Base-by-base conservation (phyloP, 495 filamentous ascomycete genomes). In the Trichoderma parareesei region DNA sequence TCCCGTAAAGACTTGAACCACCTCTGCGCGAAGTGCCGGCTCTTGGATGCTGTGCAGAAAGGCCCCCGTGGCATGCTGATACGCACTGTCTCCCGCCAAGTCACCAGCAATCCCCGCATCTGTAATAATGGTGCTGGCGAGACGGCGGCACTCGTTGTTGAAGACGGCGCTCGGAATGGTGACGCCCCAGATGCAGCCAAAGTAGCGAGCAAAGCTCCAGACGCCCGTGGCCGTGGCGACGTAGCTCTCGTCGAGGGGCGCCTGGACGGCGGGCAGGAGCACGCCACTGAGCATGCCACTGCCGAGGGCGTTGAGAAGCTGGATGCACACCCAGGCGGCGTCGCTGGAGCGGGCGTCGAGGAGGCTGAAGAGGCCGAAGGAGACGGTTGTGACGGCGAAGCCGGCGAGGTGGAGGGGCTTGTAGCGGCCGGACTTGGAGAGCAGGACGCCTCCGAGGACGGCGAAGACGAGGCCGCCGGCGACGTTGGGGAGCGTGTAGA, bases 111-210 rank as follows among this genome's bases (percentile, higher is more conserved):
- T 72, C 9, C 38, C 69, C 0, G 66, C 18, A 53, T 78, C 71
- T 1, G 40, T 68, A 38, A 79, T 68, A 35, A 78, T 69, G 41
- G 55, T 38, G 13, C 62, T 38, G 33, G 67, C 61, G 16, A 74
- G 46, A 63, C 55, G 65, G 27, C 14, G 63, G 65, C 14, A 74
- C 70, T 69, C 74, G 57, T 71, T 75, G 69, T 83, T 82, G 71
- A 86, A 85, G 11, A 84, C 73, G 3, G 77, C 75, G 0, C 76
- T 71, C 6, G 84, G 78, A 42, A 86, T 74, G 1, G 81, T 68
- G 0, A 81, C 75, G 2, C 80, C 82, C 81, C 81, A 84, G 37
- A 84, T 74, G 46, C 64, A 61, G 0, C 82, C 83, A 35, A 84
- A 78, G 48, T 66, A 73, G 7, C 82, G 76, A 5, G 83, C 40